phyloP scores from a whole-genome alignment of 768 basidiomycete genomes.

The Chiua virens region DNA sequence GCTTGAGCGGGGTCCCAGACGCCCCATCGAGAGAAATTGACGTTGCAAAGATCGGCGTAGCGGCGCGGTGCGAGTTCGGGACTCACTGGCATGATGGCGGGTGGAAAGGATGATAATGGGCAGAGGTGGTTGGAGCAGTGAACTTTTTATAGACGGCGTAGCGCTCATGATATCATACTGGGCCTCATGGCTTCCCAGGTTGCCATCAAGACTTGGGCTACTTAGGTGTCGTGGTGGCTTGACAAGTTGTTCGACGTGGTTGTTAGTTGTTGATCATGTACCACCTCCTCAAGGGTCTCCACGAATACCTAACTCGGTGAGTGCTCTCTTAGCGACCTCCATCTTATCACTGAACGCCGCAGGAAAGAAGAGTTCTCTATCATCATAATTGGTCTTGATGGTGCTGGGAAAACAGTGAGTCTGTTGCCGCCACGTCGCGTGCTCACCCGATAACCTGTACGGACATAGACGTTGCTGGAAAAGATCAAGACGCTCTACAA shows the following conservation, averaged over 20 bases:
- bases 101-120: background rate
- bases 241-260: no score
- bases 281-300: constrained; percentile 88
- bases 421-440: background rate
- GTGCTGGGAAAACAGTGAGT: constrained; percentile 85
- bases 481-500: constrained; percentile 93
- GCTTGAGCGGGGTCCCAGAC: constrained; percentile 6
- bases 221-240: no score
- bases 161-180: no score
- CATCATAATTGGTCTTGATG: constrained; percentile 91
- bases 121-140: background rate
- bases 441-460: no score
- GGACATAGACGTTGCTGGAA: constrained; percentile 75
- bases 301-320: constrained; percentile 85
- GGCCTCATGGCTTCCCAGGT: no score
- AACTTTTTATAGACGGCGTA: no score
- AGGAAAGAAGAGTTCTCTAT: constrained; percentile 92
- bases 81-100: background rate
- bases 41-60: constrained; percentile 7
- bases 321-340: background rate
- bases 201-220: no score
- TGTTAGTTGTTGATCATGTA: constrained; percentile 59
- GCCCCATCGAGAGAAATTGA: constrained; percentile 3
- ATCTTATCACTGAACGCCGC: constrained; percentile 8
- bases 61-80: constrained; percentile 4